Conservation (phyloP, 495 filamentous ascomycete genomes). For the Tuber aestivum region DNA sequence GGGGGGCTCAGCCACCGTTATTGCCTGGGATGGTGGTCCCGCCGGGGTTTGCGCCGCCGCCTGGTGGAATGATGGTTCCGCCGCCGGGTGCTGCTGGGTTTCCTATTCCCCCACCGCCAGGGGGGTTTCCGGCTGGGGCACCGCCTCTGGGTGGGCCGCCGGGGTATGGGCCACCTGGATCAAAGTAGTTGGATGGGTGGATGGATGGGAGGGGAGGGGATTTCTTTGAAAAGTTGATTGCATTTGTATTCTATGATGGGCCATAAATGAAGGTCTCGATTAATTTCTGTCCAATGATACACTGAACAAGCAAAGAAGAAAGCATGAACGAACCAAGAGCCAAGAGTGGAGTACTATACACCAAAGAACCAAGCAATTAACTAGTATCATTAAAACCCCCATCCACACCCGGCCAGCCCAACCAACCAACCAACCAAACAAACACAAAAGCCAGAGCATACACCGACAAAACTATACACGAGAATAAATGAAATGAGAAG, state of each 20-base stretch:
- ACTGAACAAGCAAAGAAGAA: not conserved
- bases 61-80: conserved; percentile 23
- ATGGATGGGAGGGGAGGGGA: not conserved
- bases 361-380: not conserved
- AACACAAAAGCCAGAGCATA: not conserved
- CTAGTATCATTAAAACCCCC: not conserved
- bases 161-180: conserved; percentile 23
- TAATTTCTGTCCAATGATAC: not conserved
- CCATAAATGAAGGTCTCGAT: not conserved
- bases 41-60: conserved; percentile 36
- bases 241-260: not conserved
- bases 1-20: conserved; percentile 10
- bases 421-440: not conserved
- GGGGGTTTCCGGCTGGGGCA: not conserved
- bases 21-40: conserved; percentile 32
- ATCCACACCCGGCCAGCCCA: not conserved
- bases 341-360: conserved; percentile 1
- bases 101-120: conserved; percentile 17
- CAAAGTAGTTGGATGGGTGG: conserved; percentile 12
- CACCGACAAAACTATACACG: not conserved
- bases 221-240: conserved; percentile 18
- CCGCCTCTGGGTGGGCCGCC: conserved; percentile 29
- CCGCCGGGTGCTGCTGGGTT: conserved; percentile 27
- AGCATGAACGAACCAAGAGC: not conserved
- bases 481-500: not conserved